Evolutionary conservation across 371 early-diverging fungal species (phyloP), one percentile per base, ranked within the genome.

Genomic region (Funneliformis caledonium): DNA sequence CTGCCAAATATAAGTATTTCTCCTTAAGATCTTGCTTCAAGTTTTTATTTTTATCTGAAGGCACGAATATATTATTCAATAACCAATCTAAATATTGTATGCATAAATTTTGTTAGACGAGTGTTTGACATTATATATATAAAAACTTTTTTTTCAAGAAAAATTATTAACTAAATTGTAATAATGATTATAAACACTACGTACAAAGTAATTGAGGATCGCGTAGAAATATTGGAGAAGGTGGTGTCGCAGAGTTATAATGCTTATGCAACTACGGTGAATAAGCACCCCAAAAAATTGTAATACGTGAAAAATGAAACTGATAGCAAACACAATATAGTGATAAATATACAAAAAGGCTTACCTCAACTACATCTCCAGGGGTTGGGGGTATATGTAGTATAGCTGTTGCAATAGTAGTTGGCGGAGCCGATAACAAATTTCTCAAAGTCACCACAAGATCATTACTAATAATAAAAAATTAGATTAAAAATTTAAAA

Each of bases 151-250:
- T 16, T n/a, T n/a, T n/a, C n/a, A 37, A 64, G 11, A 26, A 10
- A 1, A 65, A 31, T 2, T 16, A 37, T 60, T 60, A 62, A 62
- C 4, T 31, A 62, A 2, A 22, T 31, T 62, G 4, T 14, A 65
- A 12, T 22, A 10, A 31, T 16, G 48, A 26, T 9, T 50, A 10
- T 47, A 26, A 31, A 26, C 31, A 11, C 22, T 56, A 31, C 76
- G 10, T 75, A 75, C 76, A 60, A 10, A 78, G 48, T 16, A 78
- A 67, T 37, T 78, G 42, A 19, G 78, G 78, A 78, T 78, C 78
- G 16, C 78, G 43, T 1, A 78, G 31, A 67, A 62, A 78, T 67
- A 78, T 67, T 2, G 78, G 78, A n/a, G 64, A 33, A 47, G 68
- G 78, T 50, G 68, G 68, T 4, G 45, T 12, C 4, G 14, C 47